Base-by-base conservation (phyloP, 2,329 filamentous ascomycete species). In the Monilinia laxa region DNA sequence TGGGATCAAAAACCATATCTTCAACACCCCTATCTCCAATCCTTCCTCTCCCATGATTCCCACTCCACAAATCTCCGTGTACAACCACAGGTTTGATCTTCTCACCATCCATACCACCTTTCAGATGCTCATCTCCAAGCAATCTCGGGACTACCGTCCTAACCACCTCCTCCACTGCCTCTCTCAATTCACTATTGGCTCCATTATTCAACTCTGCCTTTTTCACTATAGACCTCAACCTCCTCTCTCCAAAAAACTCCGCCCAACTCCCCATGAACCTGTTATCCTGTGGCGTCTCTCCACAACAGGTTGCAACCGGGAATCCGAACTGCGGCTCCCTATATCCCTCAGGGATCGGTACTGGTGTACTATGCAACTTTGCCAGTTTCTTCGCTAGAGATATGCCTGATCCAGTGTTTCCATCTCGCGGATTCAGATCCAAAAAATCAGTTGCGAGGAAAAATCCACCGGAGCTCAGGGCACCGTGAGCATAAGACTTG, bases 21-120 rank as follows among this genome's bases (percentile, higher is more conserved):
- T 93, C 90, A 0, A 82, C 79, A 1, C 80, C 82, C 0, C 82
- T 81, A 51, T 78, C 69, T 10, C 71, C 78, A 63, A 96, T 88
- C 53, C 81, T 81, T 0, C 90, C 93, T 4, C 81, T 78, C 14
- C 87, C 86, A 60, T 90, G 87, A 77, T 97, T 97, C 0, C 94
- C 94, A 70, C 87, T 90, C 94, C 94, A 97, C n/a, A 97, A 78
- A 79, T 97, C 93, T 0, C 94, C 94, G 75, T 98, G 94, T 0
- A 97, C 82, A 7, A 96, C 85, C 0, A 95, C 93, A 0, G 93
- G 92, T n/a, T 77, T 81, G 35, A 95, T 82, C 0, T 85, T 80
- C 4, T 84, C 83, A 0, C 80, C 79, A 53, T 58, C 25, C 23
- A 77, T 73, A 68, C 80, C 80, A 52, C 85, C 31, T 9, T 35